Conservation (phyloP, 2,329 filamentous ascomycete species). For the Colletotrichum coccodes region DNA sequence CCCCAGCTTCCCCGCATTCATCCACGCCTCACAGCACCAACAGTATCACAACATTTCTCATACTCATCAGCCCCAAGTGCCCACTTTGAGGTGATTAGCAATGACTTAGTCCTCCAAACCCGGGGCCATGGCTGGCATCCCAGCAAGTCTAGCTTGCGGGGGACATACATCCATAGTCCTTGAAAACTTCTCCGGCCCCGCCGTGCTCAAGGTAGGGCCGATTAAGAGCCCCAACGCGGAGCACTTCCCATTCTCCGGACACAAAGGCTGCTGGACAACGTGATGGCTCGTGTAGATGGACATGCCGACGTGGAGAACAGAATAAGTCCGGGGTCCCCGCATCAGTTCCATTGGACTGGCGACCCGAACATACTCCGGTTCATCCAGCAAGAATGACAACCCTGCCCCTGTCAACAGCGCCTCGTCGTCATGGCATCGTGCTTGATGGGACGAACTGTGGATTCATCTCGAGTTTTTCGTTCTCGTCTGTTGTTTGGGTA, state of each 20-base stretch:
- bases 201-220: conserved; percentile 20
- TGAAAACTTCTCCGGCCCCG: background rate
- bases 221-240: background rate
- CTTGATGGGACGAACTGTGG: background rate
- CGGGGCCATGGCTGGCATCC: background rate
- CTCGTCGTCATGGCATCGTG: background rate
- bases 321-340: conserved; percentile 21
- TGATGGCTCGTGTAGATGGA: background rate
- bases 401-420: background rate
- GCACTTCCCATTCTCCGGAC: background rate
- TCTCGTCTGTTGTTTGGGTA: too few relatives aligned
- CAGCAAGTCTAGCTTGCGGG: background rate
- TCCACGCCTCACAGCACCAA: background rate
- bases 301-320: background rate
- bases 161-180: background rate
- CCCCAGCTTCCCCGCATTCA: conserved; percentile 19
- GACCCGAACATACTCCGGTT: conserved; percentile 18
- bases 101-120: background rate
- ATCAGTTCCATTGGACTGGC: background rate
- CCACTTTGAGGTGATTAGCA: background rate
- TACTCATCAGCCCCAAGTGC: background rate
- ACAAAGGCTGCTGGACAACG: background rate
- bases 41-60: background rate
- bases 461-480: background rate
- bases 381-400: background rate